Percentiles rank a stretch among this genome's conserved stretches.
Conservation (phyloP, 2,329 filamentous ascomycete genomes). For the Elsinoe perseae region DNA sequence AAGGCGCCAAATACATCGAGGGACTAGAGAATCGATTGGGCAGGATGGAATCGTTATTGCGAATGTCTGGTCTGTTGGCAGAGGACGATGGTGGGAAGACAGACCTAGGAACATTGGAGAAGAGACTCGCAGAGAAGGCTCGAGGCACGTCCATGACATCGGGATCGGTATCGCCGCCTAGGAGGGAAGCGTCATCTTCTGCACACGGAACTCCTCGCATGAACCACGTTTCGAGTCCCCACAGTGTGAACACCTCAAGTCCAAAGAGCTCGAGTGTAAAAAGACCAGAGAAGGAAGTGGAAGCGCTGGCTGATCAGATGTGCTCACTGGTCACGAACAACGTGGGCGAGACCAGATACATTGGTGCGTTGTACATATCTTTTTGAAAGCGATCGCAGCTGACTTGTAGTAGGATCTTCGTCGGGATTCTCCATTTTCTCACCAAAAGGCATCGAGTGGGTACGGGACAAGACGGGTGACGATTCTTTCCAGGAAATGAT, state of each 20-base stretch:
- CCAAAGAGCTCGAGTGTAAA: conserved; percentile 33
- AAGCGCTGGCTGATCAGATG: conserved; percentile 95
- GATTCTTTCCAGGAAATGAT: conserved; percentile 93
- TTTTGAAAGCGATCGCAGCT: neutral
- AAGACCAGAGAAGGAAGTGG: conserved; percentile 55
- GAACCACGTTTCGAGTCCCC: conserved; percentile 43
- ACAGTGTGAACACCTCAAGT: conserved; percentile 36
- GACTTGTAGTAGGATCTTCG: conserved; percentile 62
- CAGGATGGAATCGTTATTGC: conserved; percentile 89
- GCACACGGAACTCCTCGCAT: conserved; percentile 41
- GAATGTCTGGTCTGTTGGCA: conserved; percentile 75
- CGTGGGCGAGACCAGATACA: conserved; percentile 88
- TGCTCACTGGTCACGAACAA: conserved; percentile 95
- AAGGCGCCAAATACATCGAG: conserved; percentile 97
- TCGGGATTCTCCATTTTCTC: conserved; percentile 99
- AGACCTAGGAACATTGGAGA: conserved; percentile 82
- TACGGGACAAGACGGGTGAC: conserved; percentile 96
- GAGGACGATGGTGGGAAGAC: conserved; percentile 80
- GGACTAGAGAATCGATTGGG: conserved; percentile 87
- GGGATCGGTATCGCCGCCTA: conserved; percentile 10
- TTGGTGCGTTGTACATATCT: conserved; percentile 54
- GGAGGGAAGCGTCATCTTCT: conserved; percentile 21
- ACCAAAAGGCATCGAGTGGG: conserved; percentile 95
- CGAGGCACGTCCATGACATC: conserved; percentile 15
- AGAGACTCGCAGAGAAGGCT: conserved; percentile 51